Percentiles rank a stretch among this genome's conserved stretches.
Conservation (phyloP, 371 early-diverging fungal genomes). For the Nosema granulosis region DNA sequence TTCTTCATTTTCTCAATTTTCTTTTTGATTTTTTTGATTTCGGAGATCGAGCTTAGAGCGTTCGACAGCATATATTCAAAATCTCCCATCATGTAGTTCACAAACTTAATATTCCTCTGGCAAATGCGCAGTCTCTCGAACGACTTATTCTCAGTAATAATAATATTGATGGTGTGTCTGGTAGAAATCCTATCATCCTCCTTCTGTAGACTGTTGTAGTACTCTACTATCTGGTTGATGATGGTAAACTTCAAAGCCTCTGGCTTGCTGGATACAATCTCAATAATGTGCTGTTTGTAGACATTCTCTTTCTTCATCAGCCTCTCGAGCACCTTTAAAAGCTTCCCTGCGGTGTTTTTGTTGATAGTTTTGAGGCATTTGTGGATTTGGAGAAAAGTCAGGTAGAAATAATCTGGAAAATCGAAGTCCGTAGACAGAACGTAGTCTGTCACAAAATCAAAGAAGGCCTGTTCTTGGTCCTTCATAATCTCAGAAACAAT, state of each 20-base stretch:
- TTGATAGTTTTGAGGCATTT: neutral
- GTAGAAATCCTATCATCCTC: constrained; percentile 18
- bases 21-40: constrained; percentile 42
- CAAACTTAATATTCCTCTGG: constrained; percentile 37
- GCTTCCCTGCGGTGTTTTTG: neutral
- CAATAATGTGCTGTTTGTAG: neutral
- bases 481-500: neutral
- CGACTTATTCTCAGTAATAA: constrained; percentile 22
- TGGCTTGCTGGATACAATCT: neutral
- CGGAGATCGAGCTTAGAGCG: constrained; percentile 53
- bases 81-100: constrained; percentile 56
- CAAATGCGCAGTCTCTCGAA: constrained; percentile 9
- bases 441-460: constrained; percentile 31
- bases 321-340: neutral
- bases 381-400: constrained; percentile 28
- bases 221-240: neutral
- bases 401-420: constrained; percentile 24
- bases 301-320: neutral
- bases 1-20: constrained; percentile 22
- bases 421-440: constrained; percentile 10
- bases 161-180: constrained; percentile 30
- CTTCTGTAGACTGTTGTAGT: constrained; percentile 24
- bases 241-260: neutral
- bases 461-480: constrained; percentile 18
- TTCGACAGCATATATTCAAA: constrained; percentile 48